Conservation (phyloP, 768 basidiomycete species). For the Tylopilus sp. region DNA sequence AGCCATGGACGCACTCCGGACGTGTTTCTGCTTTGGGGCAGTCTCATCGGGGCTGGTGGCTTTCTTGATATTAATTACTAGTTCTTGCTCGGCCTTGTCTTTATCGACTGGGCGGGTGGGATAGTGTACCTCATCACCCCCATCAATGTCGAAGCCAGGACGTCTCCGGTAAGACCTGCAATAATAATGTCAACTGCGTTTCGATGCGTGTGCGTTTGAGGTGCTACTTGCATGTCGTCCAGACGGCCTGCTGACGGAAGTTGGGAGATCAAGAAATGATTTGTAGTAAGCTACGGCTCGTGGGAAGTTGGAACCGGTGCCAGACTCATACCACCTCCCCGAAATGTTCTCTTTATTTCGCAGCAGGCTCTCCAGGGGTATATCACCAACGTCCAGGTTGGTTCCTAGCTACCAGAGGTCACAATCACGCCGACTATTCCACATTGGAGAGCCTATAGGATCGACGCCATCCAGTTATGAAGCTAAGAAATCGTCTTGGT, state of each 20-base stretch:
- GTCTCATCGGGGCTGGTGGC: constrained; percentile 93
- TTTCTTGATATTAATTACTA: constrained; percentile 96
- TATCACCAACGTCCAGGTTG: constrained; percentile 5
- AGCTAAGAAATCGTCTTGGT: constrained; percentile 55
- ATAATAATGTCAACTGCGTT: constrained; percentile 7
- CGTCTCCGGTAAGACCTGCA: constrained; percentile 34
- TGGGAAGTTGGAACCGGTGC: no score
- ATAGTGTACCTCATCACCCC: constrained; percentile 79
- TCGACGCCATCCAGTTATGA: constrained; percentile 48
- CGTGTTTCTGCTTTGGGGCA: constrained; percentile 99
- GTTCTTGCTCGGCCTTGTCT: constrained; percentile 95
- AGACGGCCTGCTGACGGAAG: constrained; percentile 1
- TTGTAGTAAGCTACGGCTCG: no score
- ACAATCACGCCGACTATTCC: constrained; percentile 12
- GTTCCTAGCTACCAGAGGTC: constrained; percentile 4
- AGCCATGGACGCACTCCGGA: constrained; percentile 71
- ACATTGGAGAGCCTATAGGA: constrained; percentile 12
- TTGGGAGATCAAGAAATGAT: constrained; percentile 1
- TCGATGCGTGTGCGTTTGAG: neutral
- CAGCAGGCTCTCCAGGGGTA: constrained; percentile 5
- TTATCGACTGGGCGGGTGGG: constrained; percentile 98
- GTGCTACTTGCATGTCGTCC: constrained; percentile 27
- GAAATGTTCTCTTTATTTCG: constrained; percentile 22
- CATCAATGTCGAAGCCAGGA: constrained; percentile 61
- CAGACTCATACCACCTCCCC: neutral